phyloP scores from a whole-genome alignment of 495 filamentous ascomycete species.

The Daldinia vernicosa region DNA sequence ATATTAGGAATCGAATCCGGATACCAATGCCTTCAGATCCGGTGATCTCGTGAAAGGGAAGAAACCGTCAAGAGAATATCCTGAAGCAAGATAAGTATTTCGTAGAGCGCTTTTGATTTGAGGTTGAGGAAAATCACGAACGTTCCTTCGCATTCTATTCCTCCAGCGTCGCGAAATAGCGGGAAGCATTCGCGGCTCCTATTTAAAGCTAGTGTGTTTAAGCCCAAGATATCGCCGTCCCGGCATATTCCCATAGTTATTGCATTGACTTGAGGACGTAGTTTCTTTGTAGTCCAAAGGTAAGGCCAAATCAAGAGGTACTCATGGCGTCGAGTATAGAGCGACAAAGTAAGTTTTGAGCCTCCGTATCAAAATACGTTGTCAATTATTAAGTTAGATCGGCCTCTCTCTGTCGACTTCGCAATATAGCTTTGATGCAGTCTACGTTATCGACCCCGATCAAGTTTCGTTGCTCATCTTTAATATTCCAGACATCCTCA shows the following conservation, averaged over 20 bases:
- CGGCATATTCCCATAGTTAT: background rate
- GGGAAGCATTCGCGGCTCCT: background rate
- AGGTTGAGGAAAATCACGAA: background rate
- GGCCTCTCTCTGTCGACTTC: conserved; percentile 38
- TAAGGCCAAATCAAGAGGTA: background rate
- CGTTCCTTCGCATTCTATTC: background rate
- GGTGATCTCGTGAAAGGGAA: background rate
- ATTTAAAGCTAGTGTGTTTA: background rate
- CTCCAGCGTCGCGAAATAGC: background rate
- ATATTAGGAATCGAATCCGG: background rate
- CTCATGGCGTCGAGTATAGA: background rate
- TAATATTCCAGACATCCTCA: conserved; percentile 43
- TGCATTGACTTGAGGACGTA: background rate
- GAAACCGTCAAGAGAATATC: background rate
- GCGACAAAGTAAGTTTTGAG: background rate
- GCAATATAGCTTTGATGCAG: conserved; percentile 43
- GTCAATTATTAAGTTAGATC: conserved; percentile 29
- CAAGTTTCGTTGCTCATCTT: conserved; percentile 39
- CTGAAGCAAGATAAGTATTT: background rate
- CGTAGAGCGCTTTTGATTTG: background rate
- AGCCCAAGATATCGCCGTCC: background rate
- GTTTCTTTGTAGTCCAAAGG: background rate
- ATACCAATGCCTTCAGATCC: background rate
- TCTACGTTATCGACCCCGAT: conserved; percentile 45
- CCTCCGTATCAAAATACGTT: background rate